Conservation (phyloP, 2,329 filamentous ascomycete genomes). For the Diaporthe sp. region DNA sequence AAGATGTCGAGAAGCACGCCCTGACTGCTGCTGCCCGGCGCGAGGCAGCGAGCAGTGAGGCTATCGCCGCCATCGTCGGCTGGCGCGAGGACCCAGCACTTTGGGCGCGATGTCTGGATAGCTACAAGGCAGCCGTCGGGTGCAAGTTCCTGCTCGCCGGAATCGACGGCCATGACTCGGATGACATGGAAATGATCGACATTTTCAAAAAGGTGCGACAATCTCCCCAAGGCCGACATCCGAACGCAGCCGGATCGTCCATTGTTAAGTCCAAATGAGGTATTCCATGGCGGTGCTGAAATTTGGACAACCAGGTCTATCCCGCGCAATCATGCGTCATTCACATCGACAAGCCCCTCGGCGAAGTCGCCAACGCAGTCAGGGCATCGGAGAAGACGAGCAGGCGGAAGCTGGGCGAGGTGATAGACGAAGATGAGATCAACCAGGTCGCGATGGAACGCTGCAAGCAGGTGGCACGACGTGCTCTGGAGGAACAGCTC, state of each 20-base stretch:
- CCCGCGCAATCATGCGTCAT: slow-evolving; percentile 44
- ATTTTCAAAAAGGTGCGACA: slow-evolving; percentile 45
- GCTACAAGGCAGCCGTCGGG: slow-evolving; percentile 47
- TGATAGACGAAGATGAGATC: slow-evolving; percentile 30
- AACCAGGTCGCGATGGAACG: slow-evolving; percentile 30
- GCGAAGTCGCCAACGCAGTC: slow-evolving; percentile 46
- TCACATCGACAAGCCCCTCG: slow-evolving; percentile 47
- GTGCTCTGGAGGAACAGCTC: slow-evolving; percentile 16
- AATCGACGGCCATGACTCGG: slow-evolving; percentile 49
- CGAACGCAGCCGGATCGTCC: not conserved
- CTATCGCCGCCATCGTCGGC: slow-evolving; percentile 48
- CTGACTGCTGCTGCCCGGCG: not conserved
- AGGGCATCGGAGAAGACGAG: slow-evolving; percentile 31
- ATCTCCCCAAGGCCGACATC: not conserved
- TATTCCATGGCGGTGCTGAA: not conserved
- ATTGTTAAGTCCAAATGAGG: not conserved
- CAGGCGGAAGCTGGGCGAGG: slow-evolving; percentile 12
- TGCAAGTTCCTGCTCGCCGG: slow-evolving; percentile 48
- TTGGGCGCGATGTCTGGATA: slow-evolving; percentile 48
- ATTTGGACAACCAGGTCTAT: slow-evolving; percentile 43
- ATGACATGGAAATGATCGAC: slow-evolving; percentile 50
- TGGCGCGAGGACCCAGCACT: slow-evolving; percentile 50
- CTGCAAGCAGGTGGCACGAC: slow-evolving; percentile 34
- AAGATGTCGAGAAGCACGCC: slow-evolving; percentile 44
- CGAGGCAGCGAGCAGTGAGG: slow-evolving; percentile 41